phyloP scores from a whole-genome alignment of 2,329 filamentous ascomycete species.

The Biscogniauxia marginata region DNA sequence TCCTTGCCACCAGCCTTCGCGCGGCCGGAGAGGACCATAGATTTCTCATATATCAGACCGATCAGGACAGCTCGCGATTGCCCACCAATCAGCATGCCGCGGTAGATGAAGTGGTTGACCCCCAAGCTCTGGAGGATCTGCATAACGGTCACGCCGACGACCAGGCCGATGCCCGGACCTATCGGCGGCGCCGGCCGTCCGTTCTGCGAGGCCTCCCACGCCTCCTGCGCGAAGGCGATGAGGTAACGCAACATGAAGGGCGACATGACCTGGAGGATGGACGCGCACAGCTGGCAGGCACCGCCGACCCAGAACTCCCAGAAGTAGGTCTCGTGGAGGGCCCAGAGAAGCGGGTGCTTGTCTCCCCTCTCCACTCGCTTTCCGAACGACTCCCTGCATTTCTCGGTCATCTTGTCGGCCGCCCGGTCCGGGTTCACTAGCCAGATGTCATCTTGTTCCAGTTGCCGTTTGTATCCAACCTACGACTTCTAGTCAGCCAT shows the following conservation, averaged over 20 bases:
- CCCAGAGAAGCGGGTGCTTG: constrained; percentile 73
- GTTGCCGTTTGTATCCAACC: constrained; percentile 79
- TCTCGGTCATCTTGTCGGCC: constrained; percentile 66
- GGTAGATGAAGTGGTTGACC: constrained; percentile 89
- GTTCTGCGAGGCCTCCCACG: constrained; percentile 63
- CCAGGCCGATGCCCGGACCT: constrained; percentile 75
- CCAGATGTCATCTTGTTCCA: constrained; percentile 87
- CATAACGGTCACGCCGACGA: constrained; percentile 81
- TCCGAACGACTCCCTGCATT: constrained; percentile 67
- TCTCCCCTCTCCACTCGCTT: constrained; percentile 65
- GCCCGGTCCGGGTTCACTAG: constrained; percentile 77
- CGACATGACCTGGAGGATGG: constrained; percentile 74
- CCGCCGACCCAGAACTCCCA: constrained; percentile 84
- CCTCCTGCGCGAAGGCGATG: constrained; percentile 79
- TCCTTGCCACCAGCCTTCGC: constrained; percentile 75
- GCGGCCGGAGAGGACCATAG: constrained; percentile 82
- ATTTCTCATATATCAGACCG: constrained; percentile 85
- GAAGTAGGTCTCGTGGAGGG: constrained; percentile 83
- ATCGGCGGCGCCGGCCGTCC: constrained; percentile 62
- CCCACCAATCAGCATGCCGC: constrained; percentile 87
- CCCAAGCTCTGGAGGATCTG: constrained; percentile 78
- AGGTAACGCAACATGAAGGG: constrained; percentile 85
- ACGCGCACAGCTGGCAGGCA: constrained; percentile 70
- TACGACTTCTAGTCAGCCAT: constrained; percentile 32
- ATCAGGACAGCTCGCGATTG: constrained; percentile 80